Base-by-base conservation (phyloP, 352 stramenopile species). In the Phytophthora cryptogea region DNA sequence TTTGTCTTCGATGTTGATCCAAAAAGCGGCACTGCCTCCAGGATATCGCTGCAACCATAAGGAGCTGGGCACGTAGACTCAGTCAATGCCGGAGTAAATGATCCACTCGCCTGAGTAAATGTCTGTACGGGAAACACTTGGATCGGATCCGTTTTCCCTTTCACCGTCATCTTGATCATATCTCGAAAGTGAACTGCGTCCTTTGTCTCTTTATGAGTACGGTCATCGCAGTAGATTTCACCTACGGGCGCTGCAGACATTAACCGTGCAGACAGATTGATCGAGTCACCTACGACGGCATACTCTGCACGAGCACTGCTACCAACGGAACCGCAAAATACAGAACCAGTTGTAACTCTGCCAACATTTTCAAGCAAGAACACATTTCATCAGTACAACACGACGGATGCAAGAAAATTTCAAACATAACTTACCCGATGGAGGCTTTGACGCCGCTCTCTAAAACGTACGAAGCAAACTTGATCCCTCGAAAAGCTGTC, bases 221-320 rank as follows among this genome's bases (percentile, higher is more conserved):
- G 65, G 39, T 88, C 75, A 36, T 95, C 87, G 28, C 85, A 94
- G 11, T 92, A 58, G n/a, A 93, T 89, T 44, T 85, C 74, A 0
- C 82, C 83, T 0, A 72, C 65, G 4, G 51, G 47, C 0, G 85
- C 84, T 0, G 84, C 67, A 0, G 78, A 72, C 87, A 96, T 96
- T 11, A 96, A 64, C 5, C 87, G 71, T 17, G 86, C 84, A 7
- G 86, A 78, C 8, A 96, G 42, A 52, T 96, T 95, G 51, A 96
- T 92, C 1, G 89, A 80, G 35, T 96, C 83, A 2, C 87, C 87
- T 14, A 96, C 83, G 4, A 94, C 84, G 0, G 86, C 87, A 31
- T 92, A 96, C 40, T 96, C 87, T 16, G 80, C 80, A 8, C 87
- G 77, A 33, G 79, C 69, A 20, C 66, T 65, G 43, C 79, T 93